Evolutionary conservation across 2,329 filamentous ascomycete genomes (phyloP).

Genomic region (Neoarthrinium moseri): DNA sequence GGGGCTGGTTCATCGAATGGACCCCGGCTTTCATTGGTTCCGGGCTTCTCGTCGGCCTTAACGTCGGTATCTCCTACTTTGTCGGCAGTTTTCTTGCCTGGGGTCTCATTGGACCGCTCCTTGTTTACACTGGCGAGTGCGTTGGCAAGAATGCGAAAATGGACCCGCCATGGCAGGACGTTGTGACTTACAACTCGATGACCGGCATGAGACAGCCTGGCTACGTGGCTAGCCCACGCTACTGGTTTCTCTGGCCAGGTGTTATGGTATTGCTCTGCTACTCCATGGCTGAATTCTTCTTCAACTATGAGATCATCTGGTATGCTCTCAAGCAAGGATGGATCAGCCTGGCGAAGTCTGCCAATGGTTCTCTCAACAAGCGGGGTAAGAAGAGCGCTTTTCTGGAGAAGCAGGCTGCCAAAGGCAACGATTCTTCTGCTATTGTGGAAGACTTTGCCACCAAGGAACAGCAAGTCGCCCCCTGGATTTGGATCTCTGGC

Average conservation of each 20-base stretch:
- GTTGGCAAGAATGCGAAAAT: conserved; percentile 27
- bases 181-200: conserved; percentile 9
- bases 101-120: conserved; percentile 43
- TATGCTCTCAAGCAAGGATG: conserved; percentile 6
- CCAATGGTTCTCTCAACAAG: no score
- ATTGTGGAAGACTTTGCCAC: conserved; percentile 11
- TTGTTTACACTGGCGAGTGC: conserved; percentile 40
- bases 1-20: conserved; percentile 50
- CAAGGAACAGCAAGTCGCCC: conserved; percentile 37
- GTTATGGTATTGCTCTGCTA: conserved; percentile 8
- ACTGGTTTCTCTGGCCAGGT: conserved; percentile 14
- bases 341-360: no score
- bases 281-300: conserved; percentile 8
- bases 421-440: conserved; percentile 4
- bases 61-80: conserved; percentile 50
- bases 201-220: conserved; percentile 2
- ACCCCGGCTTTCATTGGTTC: conserved; percentile 51
- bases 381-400: conserved; percentile 5
- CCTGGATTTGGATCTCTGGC: conserved; percentile 43
- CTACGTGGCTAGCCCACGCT: conserved; percentile 11
- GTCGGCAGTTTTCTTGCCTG: conserved; percentile 45
- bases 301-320: background rate
- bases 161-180: conserved; percentile 1
- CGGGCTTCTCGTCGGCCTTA: conserved; percentile 48
- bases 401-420: conserved; percentile 9